phyloP scores from a whole-genome alignment of 805 yeast species.

The Wickerhamomyces tratensis region DNA sequence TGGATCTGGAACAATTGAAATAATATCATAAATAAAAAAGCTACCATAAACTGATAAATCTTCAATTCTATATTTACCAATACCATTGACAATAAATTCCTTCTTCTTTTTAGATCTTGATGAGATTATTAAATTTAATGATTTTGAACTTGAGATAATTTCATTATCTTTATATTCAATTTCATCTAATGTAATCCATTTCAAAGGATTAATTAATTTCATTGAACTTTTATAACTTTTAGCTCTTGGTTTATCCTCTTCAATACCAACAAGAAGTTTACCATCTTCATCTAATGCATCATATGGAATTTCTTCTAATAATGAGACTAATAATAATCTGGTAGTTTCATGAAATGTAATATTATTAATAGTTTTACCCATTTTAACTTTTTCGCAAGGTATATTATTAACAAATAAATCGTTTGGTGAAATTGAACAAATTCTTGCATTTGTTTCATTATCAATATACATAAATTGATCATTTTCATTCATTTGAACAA shows the following conservation, averaged over 20 bases:
- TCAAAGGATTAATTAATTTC: slow-evolving; percentile 56
- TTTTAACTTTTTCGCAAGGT: slow-evolving; percentile 41
- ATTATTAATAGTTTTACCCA: slow-evolving; percentile 57
- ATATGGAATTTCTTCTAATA: slow-evolving; percentile 49
- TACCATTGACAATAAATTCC: slow-evolving; percentile 71
- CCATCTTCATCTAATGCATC: slow-evolving; percentile 70
- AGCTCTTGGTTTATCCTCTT: slow-evolving; percentile 43
- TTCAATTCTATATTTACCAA: slow-evolving; percentile 67
- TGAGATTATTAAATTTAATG: slow-evolving; percentile 26
- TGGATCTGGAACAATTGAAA: slow-evolving; percentile 83
- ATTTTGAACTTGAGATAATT: slow-evolving; percentile 29
- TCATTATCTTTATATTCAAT: slow-evolving; percentile 61
- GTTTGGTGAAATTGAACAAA: slow-evolving; percentile 25
- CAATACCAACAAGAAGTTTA: slow-evolving; percentile 46
- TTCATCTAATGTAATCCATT: slow-evolving; percentile 71
- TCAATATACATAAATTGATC: slow-evolving; percentile 55
- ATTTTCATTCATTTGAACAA: slow-evolving; percentile 36
- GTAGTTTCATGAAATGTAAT: slow-evolving; percentile 63
- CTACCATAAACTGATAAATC: slow-evolving; percentile 75
- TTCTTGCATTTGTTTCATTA: slow-evolving; percentile 56
- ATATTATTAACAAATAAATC: slow-evolving; percentile 38
- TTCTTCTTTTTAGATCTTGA: slow-evolving; percentile 34
- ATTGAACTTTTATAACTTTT: slow-evolving; percentile 48
- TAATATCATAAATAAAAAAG: slow-evolving; percentile 63
- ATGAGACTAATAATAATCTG: slow-evolving; percentile 52